These are phyloP conservation scores for Picea sitchensis DNA, from an alignment of 75 land plant species.

Conservation along the genomic window DNA sequence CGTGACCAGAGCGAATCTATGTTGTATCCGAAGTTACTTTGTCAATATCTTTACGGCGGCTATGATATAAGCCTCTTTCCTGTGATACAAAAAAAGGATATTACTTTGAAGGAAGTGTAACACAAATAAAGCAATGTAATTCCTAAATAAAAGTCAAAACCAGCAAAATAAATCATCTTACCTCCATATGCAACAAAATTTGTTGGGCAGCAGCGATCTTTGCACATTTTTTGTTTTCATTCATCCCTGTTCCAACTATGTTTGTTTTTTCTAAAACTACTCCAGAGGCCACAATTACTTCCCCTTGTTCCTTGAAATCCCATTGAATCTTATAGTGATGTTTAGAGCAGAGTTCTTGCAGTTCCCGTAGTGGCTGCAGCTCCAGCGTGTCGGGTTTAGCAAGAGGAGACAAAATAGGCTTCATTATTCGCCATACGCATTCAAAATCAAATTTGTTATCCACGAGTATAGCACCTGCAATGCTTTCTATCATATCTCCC, in stretches of 20 bases:
- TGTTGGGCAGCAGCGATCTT: constrained; percentile 29
- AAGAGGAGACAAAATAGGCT: constrained; percentile 33
- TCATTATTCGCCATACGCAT: constrained; percentile 43
- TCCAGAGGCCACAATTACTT: not conserved
- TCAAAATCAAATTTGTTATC: constrained; percentile 38
- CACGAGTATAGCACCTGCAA: constrained; percentile 48
- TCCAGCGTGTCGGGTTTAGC: constrained; percentile 41
- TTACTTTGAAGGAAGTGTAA: not conserved
- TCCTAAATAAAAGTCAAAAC: too few relatives aligned
- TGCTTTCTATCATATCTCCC: constrained; percentile 49
- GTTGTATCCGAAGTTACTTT: too few relatives aligned
- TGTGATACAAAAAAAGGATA: not conserved
- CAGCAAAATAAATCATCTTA: not conserved
- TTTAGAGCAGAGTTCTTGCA: constrained; percentile 29
- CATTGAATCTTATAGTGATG: constrained; percentile 11
- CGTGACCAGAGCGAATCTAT: too few relatives aligned
- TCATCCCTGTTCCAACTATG: not conserved
- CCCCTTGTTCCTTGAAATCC: constrained; percentile 12
- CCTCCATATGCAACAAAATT: constrained; percentile 8
- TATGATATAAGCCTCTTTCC: constrained; percentile 4
- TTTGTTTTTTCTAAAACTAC: constrained; percentile 18
- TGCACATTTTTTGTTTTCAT: constrained; percentile 17
- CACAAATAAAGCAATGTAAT: too few relatives aligned
- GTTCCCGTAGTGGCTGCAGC: constrained; percentile 36
- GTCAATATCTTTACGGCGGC: too few relatives aligned